A percentile compares a stretch with the other conserved stretches of the same genome.
Conservation (phyloP, 352 stramenopile species). For the Pythium oligandrum region DNA sequence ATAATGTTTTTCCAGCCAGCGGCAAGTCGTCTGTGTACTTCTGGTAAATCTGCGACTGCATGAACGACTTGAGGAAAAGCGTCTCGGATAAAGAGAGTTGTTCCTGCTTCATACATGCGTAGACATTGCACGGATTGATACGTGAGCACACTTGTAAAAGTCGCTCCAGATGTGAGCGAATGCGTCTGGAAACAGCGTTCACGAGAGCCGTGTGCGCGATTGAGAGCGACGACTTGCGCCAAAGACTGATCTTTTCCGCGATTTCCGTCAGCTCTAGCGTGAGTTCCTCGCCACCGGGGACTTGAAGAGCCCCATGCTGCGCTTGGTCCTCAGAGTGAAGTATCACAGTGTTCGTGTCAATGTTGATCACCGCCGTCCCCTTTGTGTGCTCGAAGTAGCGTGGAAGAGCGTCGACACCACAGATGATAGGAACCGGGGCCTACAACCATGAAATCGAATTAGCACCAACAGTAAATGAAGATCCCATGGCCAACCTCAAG, state of each 20-base stretch:
- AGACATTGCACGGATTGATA: slow-evolving; percentile 20
- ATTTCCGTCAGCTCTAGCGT: slow-evolving; percentile 6
- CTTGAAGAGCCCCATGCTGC: slow-evolving; percentile 12
- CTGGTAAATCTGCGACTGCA: slow-evolving; percentile 26
- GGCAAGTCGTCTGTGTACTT: slow-evolving; percentile 19
- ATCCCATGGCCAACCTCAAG: slow-evolving; percentile 9
- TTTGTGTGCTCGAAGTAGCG: slow-evolving; percentile 11
- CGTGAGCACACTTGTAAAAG: slow-evolving; percentile 13
- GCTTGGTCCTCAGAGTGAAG: slow-evolving; percentile 16
- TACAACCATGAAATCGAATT: not conserved
- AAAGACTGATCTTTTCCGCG: slow-evolving; percentile 1
- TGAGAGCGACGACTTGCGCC: not conserved
- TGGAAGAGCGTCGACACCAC: slow-evolving; percentile 15
- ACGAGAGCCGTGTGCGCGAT: slow-evolving; percentile 1
- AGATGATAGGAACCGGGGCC: slow-evolving; percentile 19
- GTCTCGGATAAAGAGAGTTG: slow-evolving; percentile 20
- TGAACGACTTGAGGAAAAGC: slow-evolving; percentile 20
- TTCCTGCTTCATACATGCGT: slow-evolving; percentile 24
- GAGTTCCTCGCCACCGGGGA: slow-evolving; percentile 14
- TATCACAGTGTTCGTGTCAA: slow-evolving; percentile 11
- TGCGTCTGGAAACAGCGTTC: slow-evolving; percentile 11
- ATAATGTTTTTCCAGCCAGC: too few species aligned
- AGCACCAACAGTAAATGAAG: not conserved
- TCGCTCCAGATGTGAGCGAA: slow-evolving; percentile 12
- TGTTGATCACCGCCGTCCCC: slow-evolving; percentile 13